Base-by-base conservation (phyloP, 805 yeast species). In the Yarrowia sp. region DNA sequence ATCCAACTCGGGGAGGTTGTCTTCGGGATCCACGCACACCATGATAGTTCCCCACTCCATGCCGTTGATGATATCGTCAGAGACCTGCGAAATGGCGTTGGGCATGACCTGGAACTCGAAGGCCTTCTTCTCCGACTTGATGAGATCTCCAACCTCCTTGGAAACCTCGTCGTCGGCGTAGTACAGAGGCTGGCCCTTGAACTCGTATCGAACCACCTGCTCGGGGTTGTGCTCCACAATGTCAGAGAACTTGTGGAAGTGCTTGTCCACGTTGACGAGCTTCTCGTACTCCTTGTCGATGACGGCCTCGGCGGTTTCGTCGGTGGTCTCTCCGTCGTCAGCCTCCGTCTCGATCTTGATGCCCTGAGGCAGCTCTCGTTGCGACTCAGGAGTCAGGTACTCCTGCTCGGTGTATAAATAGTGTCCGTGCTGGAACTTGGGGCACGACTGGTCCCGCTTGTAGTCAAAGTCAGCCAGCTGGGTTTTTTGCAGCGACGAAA, bases 1-100 rank as follows among this genome's bases (percentile, higher is more conserved):
- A 65, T 87, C 91, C 46, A 84, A 73, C 24, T 72, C 65, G 2
- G 74, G 72, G 6, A 90, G 86, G 14, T 78, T 73, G 64, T 76
- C 83, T 70, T 89, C 96, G 7, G 74, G 73, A 67, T 89, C 91
- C 0, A 97, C 89, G 41, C 85, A 88, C 1, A 93, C 88, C 24
- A 90, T 76, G 29, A 94, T 88, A 0, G 98, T 88, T 1, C 97
- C 98, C 99, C 99, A 94, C 65, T 93, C 96, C 96, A 93, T 93
- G 12, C 98, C 97, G 33, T 83, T 83, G 42, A 80, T 68, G 68
- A 63, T 72, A 69, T 67, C 75, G 55, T 72, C 76, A 14, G 72
- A 69, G 27, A 75, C 73, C 42, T 77, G 78, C 56, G 89, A 78
- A 60, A 94, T 93, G 60, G 91, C 83, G 71, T 90, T 90, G 2